These are phyloP conservation scores for Diversispora epigaea DNA, from an alignment of 192 early-diverging fungal species.

Conservation along the genomic window DNA sequence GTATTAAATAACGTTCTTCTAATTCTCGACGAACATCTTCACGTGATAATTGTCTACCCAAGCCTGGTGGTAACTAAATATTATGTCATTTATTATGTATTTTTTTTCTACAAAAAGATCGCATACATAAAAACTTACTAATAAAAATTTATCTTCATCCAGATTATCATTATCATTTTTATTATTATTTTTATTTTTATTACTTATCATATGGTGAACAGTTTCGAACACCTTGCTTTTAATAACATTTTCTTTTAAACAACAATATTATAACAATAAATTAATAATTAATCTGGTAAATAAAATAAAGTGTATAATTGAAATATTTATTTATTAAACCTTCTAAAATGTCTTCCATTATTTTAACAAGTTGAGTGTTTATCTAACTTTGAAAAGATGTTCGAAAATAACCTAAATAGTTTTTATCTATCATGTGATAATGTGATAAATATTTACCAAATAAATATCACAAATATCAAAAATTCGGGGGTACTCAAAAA, in stretches of 20 bases:
- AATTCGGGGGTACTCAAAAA: too few relatives aligned
- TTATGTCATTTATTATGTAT: neutral
- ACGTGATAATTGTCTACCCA: conserved; percentile 34
- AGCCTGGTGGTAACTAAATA: conserved; percentile 7
- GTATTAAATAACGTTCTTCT: conserved; percentile 55
- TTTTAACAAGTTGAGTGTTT: too few relatives aligned
- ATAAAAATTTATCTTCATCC: neutral
- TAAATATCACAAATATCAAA: too few relatives aligned
- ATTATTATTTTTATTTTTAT: neutral
- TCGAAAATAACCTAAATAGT: too few relatives aligned
- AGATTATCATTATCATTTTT: neutral
- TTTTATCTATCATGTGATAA: too few relatives aligned
- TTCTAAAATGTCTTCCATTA: too few relatives aligned
- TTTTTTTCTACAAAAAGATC: neutral
- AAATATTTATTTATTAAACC: too few relatives aligned
- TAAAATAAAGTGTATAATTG: too few relatives aligned
- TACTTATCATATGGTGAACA: neutral
- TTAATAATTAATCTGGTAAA: too few relatives aligned
- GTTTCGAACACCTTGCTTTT: neutral
- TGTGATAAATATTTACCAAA: too few relatives aligned
- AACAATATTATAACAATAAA: too few relatives aligned
- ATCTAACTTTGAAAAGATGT: too few relatives aligned
- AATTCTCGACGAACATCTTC: conserved; percentile 50
- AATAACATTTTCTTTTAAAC: neutral
- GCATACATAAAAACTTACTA: neutral